Conservation (phyloP, 306 rosid genomes). For the Pterocarpus macrocarpus region DNA sequence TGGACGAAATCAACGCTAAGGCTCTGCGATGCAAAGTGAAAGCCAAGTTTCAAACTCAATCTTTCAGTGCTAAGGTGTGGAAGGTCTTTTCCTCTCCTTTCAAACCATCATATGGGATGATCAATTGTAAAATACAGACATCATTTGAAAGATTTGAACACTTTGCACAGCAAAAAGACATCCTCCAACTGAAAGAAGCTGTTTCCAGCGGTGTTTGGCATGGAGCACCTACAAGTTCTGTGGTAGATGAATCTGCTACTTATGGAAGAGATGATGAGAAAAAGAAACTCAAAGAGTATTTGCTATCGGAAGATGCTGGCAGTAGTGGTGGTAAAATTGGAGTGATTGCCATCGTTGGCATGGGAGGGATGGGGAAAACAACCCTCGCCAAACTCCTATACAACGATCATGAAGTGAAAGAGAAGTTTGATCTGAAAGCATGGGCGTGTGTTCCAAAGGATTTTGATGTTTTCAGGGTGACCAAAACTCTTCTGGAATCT, state of each 20-base stretch:
- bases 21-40: constrained; percentile 26
- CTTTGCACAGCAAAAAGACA: background rate
- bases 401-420: background rate
- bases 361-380: constrained; percentile 34
- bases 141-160: constrained; percentile 36
- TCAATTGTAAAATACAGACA: background rate
- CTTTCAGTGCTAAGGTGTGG: background rate
- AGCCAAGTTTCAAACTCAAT: background rate
- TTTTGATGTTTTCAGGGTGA: constrained; percentile 17
- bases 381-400: constrained; percentile 24
- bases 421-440: background rate
- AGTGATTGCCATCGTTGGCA: constrained; percentile 39
- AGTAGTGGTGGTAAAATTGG: background rate
- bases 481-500: constrained; percentile 11
- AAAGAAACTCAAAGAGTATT: background rate
- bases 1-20: constrained; percentile 17
- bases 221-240: constrained; percentile 38
- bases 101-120: background rate
- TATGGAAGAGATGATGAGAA: constrained; percentile 29
- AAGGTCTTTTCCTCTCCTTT: constrained; percentile 10
- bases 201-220: constrained; percentile 14
- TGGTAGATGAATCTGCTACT: constrained; percentile 18
- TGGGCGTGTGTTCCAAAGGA: constrained; percentile 19
- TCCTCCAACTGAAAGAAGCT: constrained; percentile 26
- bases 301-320: constrained; percentile 27